Evolutionary conservation across 495 filamentous ascomycete genomes (phyloP).

Genomic region (Xylaria grammica): DNA sequence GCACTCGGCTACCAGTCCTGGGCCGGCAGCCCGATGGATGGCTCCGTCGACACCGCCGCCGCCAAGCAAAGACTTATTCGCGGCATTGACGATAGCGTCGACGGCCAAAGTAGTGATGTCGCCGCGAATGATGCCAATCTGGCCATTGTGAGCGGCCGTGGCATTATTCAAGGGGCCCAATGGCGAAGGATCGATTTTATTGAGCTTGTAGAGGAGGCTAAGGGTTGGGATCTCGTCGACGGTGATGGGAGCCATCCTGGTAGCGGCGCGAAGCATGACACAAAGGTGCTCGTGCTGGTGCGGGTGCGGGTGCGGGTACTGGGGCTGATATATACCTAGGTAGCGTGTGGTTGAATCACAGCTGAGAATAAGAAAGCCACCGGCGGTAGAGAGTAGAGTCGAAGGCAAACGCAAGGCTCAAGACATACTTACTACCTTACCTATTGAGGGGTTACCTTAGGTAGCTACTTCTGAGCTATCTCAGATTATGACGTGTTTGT

Average conservation of each 20-base stretch:
- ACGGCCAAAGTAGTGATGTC: conserved; percentile 85
- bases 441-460: too few relatives aligned
- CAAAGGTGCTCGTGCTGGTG: too few relatives aligned
- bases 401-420: too few relatives aligned
- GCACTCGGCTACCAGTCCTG: conserved; percentile 71
- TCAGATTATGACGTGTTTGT: too few relatives aligned
- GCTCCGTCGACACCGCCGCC: conserved; percentile 89
- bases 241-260: conserved; percentile 36
- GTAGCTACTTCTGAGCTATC: too few relatives aligned
- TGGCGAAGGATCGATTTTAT: conserved; percentile 40
- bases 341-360: too few relatives aligned
- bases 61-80: conserved; percentile 77
- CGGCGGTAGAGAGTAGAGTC: too few relatives aligned
- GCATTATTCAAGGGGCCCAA: conserved; percentile 24
- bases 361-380: too few relatives aligned
- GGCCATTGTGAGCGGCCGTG: conserved; percentile 65
- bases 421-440: too few relatives aligned
- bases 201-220: conserved; percentile 62
- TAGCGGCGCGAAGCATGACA: conserved; percentile 24
- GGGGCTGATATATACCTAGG: too few relatives aligned
- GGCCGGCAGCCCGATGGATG: conserved; percentile 85
- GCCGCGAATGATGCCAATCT: conserved; percentile 68
- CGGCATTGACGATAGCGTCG: conserved; percentile 92
- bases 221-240: conserved; percentile 68
- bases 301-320: too few relatives aligned